Conservation (phyloP, 257 asterid species). For the Plantago elongata region DNA sequence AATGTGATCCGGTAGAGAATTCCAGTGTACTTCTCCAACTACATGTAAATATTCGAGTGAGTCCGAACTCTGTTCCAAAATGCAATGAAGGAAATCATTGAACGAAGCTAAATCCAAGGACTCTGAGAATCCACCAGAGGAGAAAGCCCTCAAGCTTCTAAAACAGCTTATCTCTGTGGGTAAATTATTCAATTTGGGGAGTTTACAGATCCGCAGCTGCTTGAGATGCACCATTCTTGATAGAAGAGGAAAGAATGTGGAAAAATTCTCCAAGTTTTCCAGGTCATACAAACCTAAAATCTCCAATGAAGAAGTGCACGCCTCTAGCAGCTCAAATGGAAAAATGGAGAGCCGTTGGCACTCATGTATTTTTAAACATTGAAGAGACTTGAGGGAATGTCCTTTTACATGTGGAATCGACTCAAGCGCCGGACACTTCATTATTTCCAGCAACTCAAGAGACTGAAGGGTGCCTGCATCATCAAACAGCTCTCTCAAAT, state of each 20-base stretch:
- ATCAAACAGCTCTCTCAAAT: slow-evolving; percentile 13
- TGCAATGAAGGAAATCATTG: not conserved
- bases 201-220: not conserved
- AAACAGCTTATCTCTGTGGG: not conserved
- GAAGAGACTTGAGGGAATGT: slow-evolving; percentile 16
- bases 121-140: not conserved
- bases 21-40: not conserved
- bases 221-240: not conserved
- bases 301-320: not conserved
- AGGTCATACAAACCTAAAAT: too few species aligned
- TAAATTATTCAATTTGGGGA: not conserved
- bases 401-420: slow-evolving; percentile 9
- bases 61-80: not conserved
- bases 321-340: slow-evolving; percentile 15
- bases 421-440: not conserved
- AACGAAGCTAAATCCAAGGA: not conserved
- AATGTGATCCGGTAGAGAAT: slow-evolving; percentile 1
- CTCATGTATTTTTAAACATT: rapidly evolving
- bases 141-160: not conserved
- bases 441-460: not conserved
- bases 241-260: too few species aligned
- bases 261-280: too few species aligned
- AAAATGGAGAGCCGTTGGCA: slow-evolving; percentile 20
- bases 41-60: not conserved
- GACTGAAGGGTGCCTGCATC: slow-evolving; percentile 10